phyloP scores from a whole-genome alignment of 306 rosid genomes.

The Sesbania bispinosa region DNA sequence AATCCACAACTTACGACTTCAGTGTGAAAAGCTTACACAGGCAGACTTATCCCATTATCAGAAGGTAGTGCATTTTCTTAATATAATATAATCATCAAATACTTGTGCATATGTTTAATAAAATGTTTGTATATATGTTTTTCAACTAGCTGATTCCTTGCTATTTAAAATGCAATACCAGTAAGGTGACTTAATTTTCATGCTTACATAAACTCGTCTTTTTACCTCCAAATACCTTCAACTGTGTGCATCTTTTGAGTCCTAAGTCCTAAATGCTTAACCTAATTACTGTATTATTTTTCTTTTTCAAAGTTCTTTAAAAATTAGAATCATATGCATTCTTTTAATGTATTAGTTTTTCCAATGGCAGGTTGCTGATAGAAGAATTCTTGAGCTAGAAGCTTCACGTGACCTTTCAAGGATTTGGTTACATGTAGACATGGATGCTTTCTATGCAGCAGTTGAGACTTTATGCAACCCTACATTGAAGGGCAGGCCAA shows the following conservation, averaged over 20 bases:
- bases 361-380: constrained; percentile 58
- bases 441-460: constrained; percentile 99
- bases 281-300: background rate
- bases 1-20: constrained; percentile 63
- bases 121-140: background rate
- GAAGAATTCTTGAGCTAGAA: constrained; percentile 68
- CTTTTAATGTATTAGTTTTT: background rate
- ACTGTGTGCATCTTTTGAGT: background rate
- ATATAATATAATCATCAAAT: background rate
- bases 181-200: background rate
- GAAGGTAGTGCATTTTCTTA: constrained; percentile 35
- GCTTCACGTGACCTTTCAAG: constrained; percentile 72
- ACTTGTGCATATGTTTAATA: background rate
- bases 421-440: constrained; percentile 92
- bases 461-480: constrained; percentile 89
- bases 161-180: background rate
- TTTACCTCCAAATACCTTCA: background rate
- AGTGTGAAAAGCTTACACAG: constrained; percentile 50
- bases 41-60: constrained; percentile 52
- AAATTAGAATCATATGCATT: background rate
- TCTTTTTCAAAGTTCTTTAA: background rate
- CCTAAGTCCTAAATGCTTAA: background rate
- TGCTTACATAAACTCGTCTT: background rate
- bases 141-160: background rate
- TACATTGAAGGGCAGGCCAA: constrained; percentile 63